Percentiles rank a stretch among this genome's conserved stretches.
Conservation (phyloP, 805 yeast species). For the Teunomyces kruisii region DNA sequence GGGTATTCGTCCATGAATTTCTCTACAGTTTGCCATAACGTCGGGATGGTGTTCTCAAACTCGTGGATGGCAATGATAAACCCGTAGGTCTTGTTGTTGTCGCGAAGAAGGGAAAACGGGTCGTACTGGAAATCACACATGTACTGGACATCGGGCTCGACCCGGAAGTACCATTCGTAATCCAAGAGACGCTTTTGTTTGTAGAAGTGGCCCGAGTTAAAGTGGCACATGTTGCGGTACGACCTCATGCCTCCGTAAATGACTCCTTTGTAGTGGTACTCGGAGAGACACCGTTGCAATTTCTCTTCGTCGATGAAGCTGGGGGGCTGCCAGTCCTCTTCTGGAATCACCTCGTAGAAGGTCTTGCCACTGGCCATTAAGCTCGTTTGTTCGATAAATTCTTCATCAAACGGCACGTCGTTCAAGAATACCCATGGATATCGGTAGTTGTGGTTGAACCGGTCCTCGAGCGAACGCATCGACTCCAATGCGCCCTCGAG, state of each 20-base stretch:
- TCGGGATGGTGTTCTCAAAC: constrained; percentile 51
- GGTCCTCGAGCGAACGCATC: constrained; percentile 43
- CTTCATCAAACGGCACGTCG: constrained; percentile 42
- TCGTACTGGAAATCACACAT: constrained; percentile 59
- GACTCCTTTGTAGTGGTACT: constrained; percentile 22
- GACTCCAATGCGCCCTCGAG: constrained; percentile 62
- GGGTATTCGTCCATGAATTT: constrained; percentile 47
- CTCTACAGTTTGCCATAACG: constrained; percentile 51
- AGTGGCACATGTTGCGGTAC: constrained; percentile 70
- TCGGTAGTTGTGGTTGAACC: constrained; percentile 38
- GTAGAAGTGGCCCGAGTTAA: constrained; percentile 65
- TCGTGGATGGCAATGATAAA: constrained; percentile 52
- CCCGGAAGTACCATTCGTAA: constrained; percentile 60
- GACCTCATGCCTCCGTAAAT: constrained; percentile 50
- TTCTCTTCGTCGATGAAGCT: constrained; percentile 29
- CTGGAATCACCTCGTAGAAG: constrained; percentile 41
- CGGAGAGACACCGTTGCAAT: constrained; percentile 22
- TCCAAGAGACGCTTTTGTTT: constrained; percentile 42
- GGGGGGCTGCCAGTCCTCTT: constrained; percentile 42
- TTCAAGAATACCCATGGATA: constrained; percentile 48
- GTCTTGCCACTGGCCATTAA: constrained; percentile 45
- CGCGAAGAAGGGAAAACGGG: constrained; percentile 45
- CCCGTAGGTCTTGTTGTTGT: constrained; percentile 48
- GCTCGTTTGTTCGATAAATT: constrained; percentile 42
- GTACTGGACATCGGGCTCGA: constrained; percentile 58